phyloP scores from a whole-genome alignment of 495 filamentous ascomycete genomes.

The Aspergillus baeticus region DNA sequence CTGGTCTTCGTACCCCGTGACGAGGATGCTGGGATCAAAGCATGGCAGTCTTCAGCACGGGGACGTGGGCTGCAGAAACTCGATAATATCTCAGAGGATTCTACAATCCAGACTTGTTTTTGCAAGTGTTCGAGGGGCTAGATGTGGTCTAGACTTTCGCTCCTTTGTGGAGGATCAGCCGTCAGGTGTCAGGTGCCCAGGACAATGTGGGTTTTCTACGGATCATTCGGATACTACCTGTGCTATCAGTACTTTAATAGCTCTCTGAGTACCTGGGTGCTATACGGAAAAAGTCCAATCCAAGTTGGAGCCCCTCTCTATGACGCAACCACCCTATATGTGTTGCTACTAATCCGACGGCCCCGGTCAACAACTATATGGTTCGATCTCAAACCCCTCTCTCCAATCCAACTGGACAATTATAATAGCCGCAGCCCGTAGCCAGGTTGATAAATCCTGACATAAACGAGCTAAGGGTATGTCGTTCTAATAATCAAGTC shows the following conservation, averaged over 20 bases:
- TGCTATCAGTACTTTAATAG: too few species aligned
- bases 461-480: too few species aligned
- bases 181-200: neutral
- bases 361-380: neutral
- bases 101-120: neutral
- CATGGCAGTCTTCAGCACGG: constrained; percentile 14
- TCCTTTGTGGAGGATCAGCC: constrained; percentile 6
- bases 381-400: neutral
- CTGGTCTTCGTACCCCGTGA: constrained; percentile 11
- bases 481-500: neutral
- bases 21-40: constrained; percentile 12
- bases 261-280: neutral
- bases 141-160: constrained; percentile 2
- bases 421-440: neutral
- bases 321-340: constrained; percentile 13
- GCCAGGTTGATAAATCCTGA: too few species aligned
- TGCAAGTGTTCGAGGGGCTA: neutral
- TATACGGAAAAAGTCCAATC: neutral
- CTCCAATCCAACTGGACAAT: neutral
- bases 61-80: constrained; percentile 6
- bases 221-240: neutral
- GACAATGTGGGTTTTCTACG: neutral
- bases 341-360: neutral
- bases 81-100: neutral
- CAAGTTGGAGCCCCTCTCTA: neutral